A percentile compares a stretch with the other conserved stretches of the same genome.
Evolutionary conservation across 1,284 basidiomycete species (phyloP).

Genomic region (Microbotryum lychnidis-dioicae): DNA sequence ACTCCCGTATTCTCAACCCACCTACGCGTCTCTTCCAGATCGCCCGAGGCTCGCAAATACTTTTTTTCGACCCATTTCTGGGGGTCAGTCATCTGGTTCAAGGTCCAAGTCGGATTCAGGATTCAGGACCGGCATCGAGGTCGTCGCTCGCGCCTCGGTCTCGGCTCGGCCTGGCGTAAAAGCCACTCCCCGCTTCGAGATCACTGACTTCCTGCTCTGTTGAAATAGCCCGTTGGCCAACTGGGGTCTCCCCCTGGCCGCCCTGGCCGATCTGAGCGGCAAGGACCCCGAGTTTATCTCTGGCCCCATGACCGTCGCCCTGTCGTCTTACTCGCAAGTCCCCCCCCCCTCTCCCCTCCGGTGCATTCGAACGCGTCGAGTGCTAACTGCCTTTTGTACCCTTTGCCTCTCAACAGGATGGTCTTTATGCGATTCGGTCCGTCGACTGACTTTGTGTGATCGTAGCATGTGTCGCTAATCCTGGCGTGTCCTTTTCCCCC

Average conservation of each 20-base stretch:
- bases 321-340: conserved; percentile 82
- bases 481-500: conserved; percentile 5
- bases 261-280: conserved; percentile 66
- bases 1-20: too few relatives aligned
- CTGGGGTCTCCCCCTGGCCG: conserved; percentile 91
- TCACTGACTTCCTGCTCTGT: background rate
- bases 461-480: background rate
- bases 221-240: conserved; percentile 67
- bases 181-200: background rate
- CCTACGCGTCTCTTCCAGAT: too few relatives aligned
- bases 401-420: conserved; percentile 49
- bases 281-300: conserved; percentile 95
- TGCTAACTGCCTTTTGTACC: background rate
- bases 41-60: conserved; percentile 54
- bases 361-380: background rate
- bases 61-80: conserved; percentile 54
- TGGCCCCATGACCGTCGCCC: conserved; percentile 85
- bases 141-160: background rate
- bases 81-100: conserved; percentile 13
- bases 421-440: conserved; percentile 92
- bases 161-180: background rate
- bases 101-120: background rate
- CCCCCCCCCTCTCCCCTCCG: background rate
- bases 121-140: background rate
- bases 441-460: conserved; percentile 25